Evolutionary conservation across 352 stramenopile species (phyloP), one percentile per base, ranked within the genome.

Genomic region (Globisporangium nodosum): DNA sequence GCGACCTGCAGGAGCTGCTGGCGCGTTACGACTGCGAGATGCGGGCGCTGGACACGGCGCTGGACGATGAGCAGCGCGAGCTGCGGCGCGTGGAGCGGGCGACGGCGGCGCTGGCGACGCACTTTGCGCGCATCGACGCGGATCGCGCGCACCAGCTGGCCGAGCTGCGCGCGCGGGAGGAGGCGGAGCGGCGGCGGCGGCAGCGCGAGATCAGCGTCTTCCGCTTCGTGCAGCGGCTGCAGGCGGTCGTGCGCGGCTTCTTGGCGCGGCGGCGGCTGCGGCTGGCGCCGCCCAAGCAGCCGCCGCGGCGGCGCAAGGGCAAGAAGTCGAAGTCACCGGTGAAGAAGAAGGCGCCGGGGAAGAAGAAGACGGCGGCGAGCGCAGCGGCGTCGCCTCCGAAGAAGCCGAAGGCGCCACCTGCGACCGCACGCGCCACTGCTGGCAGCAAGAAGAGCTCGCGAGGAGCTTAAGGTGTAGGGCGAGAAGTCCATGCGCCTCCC

Each of bases 201-300:
- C 73, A 73, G 15, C 64, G 69, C 1, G 74, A 88, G 12, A 52
- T 72, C 15, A 85, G 78, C 51, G 13, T 85, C 48, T 78, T 92
- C 35, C 51, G 61, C 20, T 72, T 87, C 11, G 57, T 85, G 8
- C 52, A 68, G n/a, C 76, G 55, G n/a, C 68, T 90, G 24, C 81
- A 91, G 57, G 81, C 77, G 0, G 35, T 70, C 8, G 76, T 87
- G 47, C 69, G 81, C 31, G 81, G 81, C 11, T 91, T 87, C 52
- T 68, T 89, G n/a, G 45, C 64, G 24, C 69, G 81, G 13, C 65
- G 68, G 2, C 69, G 51, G 13, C 16, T 87, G 60, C 63, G 65
- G 6, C 62, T 81, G 21, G 39, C 62, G 27, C 52, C 60, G 18
- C 49, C 53, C 15, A 68, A 68, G 56, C 60, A 58, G 55, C 61